Base-by-base conservation (phyloP, 768 basidiomycete species). In the Cyclocybe aegerita region DNA sequence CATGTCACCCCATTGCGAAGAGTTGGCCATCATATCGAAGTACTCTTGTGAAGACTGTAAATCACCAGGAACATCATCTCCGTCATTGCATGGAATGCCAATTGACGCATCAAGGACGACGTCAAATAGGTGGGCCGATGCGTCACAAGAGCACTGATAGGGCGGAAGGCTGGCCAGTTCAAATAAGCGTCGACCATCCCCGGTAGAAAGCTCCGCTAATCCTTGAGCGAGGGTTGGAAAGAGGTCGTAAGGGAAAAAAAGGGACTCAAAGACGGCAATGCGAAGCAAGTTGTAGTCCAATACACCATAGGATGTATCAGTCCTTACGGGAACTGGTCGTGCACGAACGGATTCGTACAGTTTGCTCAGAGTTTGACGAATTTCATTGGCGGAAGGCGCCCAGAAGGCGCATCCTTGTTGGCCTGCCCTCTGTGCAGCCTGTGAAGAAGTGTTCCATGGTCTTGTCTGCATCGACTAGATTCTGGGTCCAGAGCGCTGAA, bases 21-120 rank as follows among this genome's bases (percentile, higher is more conserved):
- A 47, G 32, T 60, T 51, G n/a, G 44, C 56, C 23, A 66, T 49
- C 29, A 61, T 48, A 1, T 62, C 43, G 23, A 62, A 66, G 48
- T 66, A 68, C n/a, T 63, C 47, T 39, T 69, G 53, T 7, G 66
- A 49, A 10, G 65, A 64, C 15, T 62, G 54, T 4, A 72, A 49
- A 32, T 60, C 52, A 3, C 48, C 46, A 1, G 70, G 65, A 1
- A 74, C 57, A 5, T 60, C 40, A 31, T 61, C 57, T 4, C 72
- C 72, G 47, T 75, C 74, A 44, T 69, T 70, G 50, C 72, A 74
- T 4, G 58, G 5, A 32, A 74, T 61, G 0, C 68, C 63, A 0
- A 45, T 39, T 32, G 35, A 36, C 12, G 61, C 60, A 15, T 70
- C 67, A 15, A 35, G 33, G 3, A 53, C 36, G 4, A 15, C 15